Base-by-base conservation (phyloP, 1,284 basidiomycete genomes). In the Microbotryum silenes-acaulis region DNA sequence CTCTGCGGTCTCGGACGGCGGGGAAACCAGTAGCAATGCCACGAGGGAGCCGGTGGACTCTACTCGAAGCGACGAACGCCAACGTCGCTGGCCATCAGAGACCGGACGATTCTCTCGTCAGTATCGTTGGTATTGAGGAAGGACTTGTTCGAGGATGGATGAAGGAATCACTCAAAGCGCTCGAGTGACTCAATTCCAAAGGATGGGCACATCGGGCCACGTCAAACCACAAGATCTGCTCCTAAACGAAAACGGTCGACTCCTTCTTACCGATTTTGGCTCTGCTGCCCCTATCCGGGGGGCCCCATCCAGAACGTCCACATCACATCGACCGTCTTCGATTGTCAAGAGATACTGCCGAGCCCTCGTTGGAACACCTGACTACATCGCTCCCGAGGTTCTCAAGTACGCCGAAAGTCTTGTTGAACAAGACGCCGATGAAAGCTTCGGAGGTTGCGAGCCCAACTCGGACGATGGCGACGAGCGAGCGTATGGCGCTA, bases 381-480 rank as follows among this genome's bases (percentile, higher is more conserved):
- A 96, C 75, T 96, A 94, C 71, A 89, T 96, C 59, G 90, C 91
- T n/a, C n/a, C n/a, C n/a, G n/a, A n/a, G n/a, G n/a, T n/a, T n/a
- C n/a, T n/a, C n/a, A n/a, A n/a, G n/a, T n/a, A n/a, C n/a, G n/a
- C n/a, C n/a, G n/a, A n/a, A n/a, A n/a, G n/a, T n/a, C n/a, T n/a
- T n/a, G n/a, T n/a, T n/a, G n/a, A n/a, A n/a, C n/a, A n/a, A n/a
- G n/a, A n/a, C n/a, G n/a, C n/a, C n/a, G n/a, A n/a, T n/a, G n/a
- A n/a, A n/a, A n/a, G n/a, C n/a, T n/a, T n/a, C n/a, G n/a, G n/a
- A n/a, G n/a, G n/a, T n/a, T n/a, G n/a, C n/a, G n/a, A n/a, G n/a
- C n/a, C n/a, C n/a, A n/a, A n/a, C n/a, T n/a, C n/a, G n/a, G n/a
- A n/a, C n/a, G n/a, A n/a, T n/a, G n/a, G n/a, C n/a, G n/a, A n/a